phyloP scores from a whole-genome alignment of 441 rosid genomes.

The Manihot esculenta region DNA sequence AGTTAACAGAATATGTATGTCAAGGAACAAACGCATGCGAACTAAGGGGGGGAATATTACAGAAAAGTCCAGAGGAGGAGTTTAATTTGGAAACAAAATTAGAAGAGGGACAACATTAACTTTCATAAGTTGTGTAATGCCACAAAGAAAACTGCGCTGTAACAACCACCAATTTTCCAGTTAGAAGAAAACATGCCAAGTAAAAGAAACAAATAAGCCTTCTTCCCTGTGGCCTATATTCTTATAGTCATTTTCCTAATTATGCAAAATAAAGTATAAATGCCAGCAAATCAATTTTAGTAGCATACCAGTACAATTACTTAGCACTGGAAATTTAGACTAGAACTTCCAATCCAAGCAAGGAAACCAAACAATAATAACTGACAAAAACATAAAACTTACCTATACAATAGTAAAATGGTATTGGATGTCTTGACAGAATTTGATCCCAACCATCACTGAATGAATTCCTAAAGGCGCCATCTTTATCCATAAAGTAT shows the following conservation, averaged over 20 bases:
- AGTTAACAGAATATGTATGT: not conserved
- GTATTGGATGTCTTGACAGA: slow-evolving; percentile 89
- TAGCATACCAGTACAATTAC: not conserved
- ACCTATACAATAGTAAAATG: slow-evolving; percentile 97
- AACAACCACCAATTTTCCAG: no score
- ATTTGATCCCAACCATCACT: slow-evolving; percentile 97
- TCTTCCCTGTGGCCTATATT: no score
- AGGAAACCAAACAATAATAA: not conserved
- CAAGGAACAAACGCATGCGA: not conserved
- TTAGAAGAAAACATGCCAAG: no score
- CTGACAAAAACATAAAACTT: slow-evolving; percentile 10
- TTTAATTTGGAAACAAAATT: not conserved
- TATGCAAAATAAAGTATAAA: not conserved
- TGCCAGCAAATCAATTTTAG: not conserved
- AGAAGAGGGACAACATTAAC: no score
- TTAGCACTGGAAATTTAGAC: not conserved
- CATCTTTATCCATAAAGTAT: slow-evolving; percentile 89
- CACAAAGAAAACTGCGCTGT: no score
- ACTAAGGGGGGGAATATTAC: not conserved
- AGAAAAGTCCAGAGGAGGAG: not conserved
- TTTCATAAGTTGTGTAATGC: no score
- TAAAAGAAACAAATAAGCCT: not conserved
- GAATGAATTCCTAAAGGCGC: slow-evolving; percentile 85
- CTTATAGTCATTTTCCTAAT: not conserved
- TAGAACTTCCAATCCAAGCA: not conserved